These are phyloP conservation scores for Kockiozyma suomiensis DNA, from an alignment of 805 yeast species.

Conservation along the genomic window DNA sequence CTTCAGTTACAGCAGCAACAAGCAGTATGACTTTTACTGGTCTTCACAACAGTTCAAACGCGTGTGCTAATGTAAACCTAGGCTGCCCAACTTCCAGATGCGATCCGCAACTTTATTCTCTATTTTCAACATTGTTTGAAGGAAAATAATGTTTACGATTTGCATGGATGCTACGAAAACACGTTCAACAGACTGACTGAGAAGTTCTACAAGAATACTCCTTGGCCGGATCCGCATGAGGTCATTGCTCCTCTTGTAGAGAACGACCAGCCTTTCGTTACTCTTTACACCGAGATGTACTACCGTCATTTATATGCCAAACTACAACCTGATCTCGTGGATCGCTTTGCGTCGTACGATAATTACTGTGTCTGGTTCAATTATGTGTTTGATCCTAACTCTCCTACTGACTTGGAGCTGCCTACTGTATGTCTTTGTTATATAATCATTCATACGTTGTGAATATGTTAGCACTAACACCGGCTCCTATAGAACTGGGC, in stretches of 20 bases:
- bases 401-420: constrained; percentile 51
- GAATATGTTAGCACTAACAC: not conserved
- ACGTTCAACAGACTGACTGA: constrained; percentile 52
- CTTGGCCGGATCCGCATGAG: constrained; percentile 53
- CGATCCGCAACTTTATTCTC: constrained; percentile 49
- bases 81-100: constrained; percentile 47
- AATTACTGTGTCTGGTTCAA: constrained; percentile 55
- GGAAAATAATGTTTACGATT: constrained; percentile 50
- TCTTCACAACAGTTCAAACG: not conserved
- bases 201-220: constrained; percentile 46
- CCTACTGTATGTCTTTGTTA: constrained; percentile 42
- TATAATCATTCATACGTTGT: not conserved
- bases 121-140: constrained; percentile 48
- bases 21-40: constrained; percentile 19
- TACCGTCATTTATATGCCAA: constrained; percentile 54
- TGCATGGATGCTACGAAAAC: constrained; percentile 51
- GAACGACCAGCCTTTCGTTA: constrained; percentile 50
- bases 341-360: constrained; percentile 52
- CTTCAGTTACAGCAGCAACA: constrained; percentile 37
- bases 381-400: constrained; percentile 48
- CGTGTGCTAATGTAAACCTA: not conserved
- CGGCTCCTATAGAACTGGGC: constrained; percentile 46
- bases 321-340: constrained; percentile 49
- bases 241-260: constrained; percentile 50
- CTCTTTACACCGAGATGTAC: constrained; percentile 53